Evolutionary conservation across 495 filamentous ascomycete genomes (phyloP).

Genomic region (Talaromyces thailandensis): DNA sequence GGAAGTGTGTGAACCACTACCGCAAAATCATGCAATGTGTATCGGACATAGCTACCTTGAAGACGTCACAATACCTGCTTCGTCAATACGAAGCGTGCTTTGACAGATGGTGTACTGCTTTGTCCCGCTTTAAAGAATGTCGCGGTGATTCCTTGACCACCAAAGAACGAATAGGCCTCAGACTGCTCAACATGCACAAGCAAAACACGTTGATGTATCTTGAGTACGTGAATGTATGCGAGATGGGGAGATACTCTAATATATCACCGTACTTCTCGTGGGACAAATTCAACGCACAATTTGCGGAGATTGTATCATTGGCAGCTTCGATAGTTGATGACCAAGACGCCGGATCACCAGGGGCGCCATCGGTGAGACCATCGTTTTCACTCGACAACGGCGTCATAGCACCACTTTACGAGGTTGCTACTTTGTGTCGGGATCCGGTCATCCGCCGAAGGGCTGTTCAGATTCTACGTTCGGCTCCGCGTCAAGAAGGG

Average conservation of each 20-base stretch:
- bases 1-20: background rate
- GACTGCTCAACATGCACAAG: constrained; percentile 11
- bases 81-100: constrained; percentile 7
- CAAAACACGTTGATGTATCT: constrained; percentile 6
- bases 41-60: background rate
- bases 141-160: constrained; percentile 8
- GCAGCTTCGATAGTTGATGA: constrained; percentile 12
- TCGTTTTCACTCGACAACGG: constrained; percentile 26
- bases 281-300: constrained; percentile 13
- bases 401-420: constrained; percentile 45
- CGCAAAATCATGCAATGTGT: background rate
- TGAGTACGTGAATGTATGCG: constrained; percentile 1
- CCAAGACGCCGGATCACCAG: background rate
- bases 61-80: background rate
- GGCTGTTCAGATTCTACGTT: constrained; percentile 46
- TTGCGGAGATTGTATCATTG: constrained; percentile 17
- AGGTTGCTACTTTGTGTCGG: constrained; percentile 50
- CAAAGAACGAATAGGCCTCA: constrained; percentile 11
- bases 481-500: constrained; percentile 48
- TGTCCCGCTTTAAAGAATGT: constrained; percentile 10
- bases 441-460: constrained; percentile 43
- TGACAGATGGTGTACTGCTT: constrained; percentile 10
- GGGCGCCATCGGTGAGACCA: constrained; percentile 4
- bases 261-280: background rate
- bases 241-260: background rate